These are phyloP conservation scores for Typha latifolia DNA, from an alignment of 176 grass and related monocot genomes.

Conservation along the genomic window DNA sequence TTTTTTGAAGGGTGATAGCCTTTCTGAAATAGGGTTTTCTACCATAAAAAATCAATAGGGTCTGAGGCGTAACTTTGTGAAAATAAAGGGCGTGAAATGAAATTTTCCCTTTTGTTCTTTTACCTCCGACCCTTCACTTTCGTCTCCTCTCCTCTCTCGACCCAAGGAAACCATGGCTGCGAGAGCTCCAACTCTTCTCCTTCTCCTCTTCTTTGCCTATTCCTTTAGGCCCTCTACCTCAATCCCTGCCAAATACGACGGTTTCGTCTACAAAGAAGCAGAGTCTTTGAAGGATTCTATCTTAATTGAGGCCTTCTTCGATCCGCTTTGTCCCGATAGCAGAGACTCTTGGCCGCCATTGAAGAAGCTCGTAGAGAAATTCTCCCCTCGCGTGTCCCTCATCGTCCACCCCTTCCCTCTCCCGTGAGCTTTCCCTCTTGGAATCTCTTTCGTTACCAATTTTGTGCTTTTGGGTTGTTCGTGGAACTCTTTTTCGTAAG, in stretches of 20 bases:
- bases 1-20: no score
- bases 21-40: no score
- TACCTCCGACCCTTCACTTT: neutral
- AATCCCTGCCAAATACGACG: slow-evolving; percentile 54
- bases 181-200: no score
- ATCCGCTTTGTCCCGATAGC: slow-evolving; percentile 89
- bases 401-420: slow-evolving; percentile 94
- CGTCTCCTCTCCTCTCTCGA: neutral
- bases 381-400: slow-evolving; percentile 42
- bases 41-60: no score
- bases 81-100: no score
- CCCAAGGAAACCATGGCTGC: no score
- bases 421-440: slow-evolving; percentile 43
- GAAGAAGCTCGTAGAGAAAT: slow-evolving; percentile 50
- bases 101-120: no score
- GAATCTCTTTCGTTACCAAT: neutral
- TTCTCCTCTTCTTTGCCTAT: no score
- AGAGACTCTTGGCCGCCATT: slow-evolving; percentile 60
- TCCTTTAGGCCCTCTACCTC: slow-evolving; percentile 11
- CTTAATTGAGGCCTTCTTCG: slow-evolving; percentile 83
- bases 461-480: no score
- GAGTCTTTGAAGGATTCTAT: slow-evolving; percentile 46
- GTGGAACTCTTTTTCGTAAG: no score
- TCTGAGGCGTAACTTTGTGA: no score
- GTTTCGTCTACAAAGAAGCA: slow-evolving; percentile 44